A percentile compares a stretch with the other conserved stretches of the same genome.
phyloP scores from a whole-genome alignment of 148 eudicot genomes.

The Diospyros kaki region DNA sequence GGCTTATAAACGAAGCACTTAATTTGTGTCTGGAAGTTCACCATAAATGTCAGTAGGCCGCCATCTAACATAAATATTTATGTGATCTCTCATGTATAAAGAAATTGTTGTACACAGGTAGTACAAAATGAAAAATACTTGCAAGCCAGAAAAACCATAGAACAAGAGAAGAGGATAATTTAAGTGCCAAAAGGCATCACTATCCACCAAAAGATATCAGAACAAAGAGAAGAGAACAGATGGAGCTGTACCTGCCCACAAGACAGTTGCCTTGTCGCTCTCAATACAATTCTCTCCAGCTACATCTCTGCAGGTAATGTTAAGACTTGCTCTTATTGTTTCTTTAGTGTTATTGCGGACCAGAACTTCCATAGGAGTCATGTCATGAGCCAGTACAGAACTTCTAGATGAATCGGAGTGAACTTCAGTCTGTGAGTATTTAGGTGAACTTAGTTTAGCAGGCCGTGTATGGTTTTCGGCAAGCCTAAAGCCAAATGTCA shows the following conservation, averaged over 20 bases:
- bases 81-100: neutral
- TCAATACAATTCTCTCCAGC: conserved; percentile 96
- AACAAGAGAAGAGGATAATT: too few relatives aligned
- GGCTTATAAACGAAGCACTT: neutral
- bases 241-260: conserved; percentile 74
- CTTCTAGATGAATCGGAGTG: conserved; percentile 28
- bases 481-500: conserved; percentile 88
- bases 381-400: conserved; percentile 65
- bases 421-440: conserved; percentile 15
- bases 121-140: too few relatives aligned
- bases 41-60: too few relatives aligned
- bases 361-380: conserved; percentile 87
- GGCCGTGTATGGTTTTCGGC: conserved; percentile 25
- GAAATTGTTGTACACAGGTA: too few relatives aligned
- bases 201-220: neutral
- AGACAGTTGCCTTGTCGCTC: conserved; percentile 72
- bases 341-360: conserved; percentile 95
- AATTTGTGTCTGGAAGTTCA: too few relatives aligned
- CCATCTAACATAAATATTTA: neutral
- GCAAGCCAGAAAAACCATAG: too few relatives aligned
- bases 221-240: neutral
- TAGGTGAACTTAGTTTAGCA: conserved; percentile 14
- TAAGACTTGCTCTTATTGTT: conserved; percentile 60
- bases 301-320: conserved; percentile 84
- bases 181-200: neutral